These are phyloP conservation scores for Isochrysis galbana DNA, from an alignment of 78 protist species.

Conservation along the genomic window DNA sequence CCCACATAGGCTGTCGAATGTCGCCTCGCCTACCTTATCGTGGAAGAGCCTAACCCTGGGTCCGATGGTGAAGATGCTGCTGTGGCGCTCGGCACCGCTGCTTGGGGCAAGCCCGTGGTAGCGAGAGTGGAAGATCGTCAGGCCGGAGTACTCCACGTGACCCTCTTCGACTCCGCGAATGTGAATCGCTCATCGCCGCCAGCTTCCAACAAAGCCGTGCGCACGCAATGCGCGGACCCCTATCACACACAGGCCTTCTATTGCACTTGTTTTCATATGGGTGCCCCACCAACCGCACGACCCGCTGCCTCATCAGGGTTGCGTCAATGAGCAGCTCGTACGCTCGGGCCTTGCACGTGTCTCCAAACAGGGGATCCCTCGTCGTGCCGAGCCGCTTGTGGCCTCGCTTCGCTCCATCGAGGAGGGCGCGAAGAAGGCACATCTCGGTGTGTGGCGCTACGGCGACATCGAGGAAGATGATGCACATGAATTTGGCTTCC, in stretches of 20 bases:
- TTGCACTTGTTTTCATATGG: too few species aligned
- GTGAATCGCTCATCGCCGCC: too few species aligned
- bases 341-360: background rate
- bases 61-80: background rate
- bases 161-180: background rate
- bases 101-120: background rate
- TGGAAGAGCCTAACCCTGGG: background rate
- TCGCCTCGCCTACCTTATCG: background rate
- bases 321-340: constrained; percentile 1
- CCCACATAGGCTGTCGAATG: constrained; percentile 20
- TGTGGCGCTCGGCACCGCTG: background rate
- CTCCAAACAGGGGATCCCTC: background rate
- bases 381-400: background rate
- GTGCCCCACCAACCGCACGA: too few species aligned
- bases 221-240: too few species aligned
- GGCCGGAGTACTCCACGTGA: background rate
- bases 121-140: constrained; percentile 27
- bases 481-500: background rate
- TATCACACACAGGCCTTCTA: too few species aligned
- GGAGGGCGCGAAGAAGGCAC: background rate
- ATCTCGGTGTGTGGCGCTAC: constrained; percentile 20
- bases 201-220: too few species aligned
- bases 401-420: background rate
- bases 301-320: too few species aligned
- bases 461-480: constrained; percentile 34